These are phyloP conservation scores for Arxiozyma slooffiae DNA, from an alignment of 1,139 yeast genomes.

Conservation along the genomic window DNA sequence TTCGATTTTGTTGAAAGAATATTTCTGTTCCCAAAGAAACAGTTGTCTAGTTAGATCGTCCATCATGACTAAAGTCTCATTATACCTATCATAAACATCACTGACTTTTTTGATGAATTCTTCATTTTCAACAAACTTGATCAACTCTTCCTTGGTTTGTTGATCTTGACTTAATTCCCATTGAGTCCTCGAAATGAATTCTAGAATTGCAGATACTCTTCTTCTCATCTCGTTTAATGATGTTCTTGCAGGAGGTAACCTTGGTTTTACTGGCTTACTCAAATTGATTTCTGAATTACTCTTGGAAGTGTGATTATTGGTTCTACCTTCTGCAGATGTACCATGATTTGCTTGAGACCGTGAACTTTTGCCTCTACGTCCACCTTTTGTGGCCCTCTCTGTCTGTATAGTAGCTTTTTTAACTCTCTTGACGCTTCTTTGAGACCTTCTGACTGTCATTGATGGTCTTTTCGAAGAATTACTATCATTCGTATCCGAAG, in stretches of 20 bases:
- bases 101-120: constrained; percentile 30
- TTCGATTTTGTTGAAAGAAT: constrained; percentile 1
- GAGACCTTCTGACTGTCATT: background rate
- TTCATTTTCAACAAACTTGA: constrained; percentile 38
- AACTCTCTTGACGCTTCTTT: constrained; percentile 2
- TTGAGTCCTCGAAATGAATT: constrained; percentile 80
- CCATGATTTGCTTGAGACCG: background rate
- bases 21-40: constrained; percentile 63
- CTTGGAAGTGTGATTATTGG: constrained; percentile 12
- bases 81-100: constrained; percentile 39
- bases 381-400: background rate
- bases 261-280: constrained; percentile 68
- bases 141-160: constrained; percentile 42
- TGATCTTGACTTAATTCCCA: constrained; percentile 68
- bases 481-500: background rate
- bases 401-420: constrained; percentile 3
- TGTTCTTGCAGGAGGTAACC: constrained; percentile 67
- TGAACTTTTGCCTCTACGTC: constrained; percentile 2
- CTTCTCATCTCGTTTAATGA: constrained; percentile 74
- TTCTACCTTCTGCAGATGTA: constrained; percentile 8
- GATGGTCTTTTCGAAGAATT: background rate
- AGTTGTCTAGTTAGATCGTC: constrained; percentile 62
- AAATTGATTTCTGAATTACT: constrained; percentile 31
- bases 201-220: constrained; percentile 81
- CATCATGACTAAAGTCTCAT: constrained; percentile 54